A percentile compares a stretch with the other conserved stretches of the same genome.
These are phyloP conservation scores for Verticillium nubilum DNA, from an alignment of 2,329 filamentous ascomycete species.

Conservation along the genomic window DNA sequence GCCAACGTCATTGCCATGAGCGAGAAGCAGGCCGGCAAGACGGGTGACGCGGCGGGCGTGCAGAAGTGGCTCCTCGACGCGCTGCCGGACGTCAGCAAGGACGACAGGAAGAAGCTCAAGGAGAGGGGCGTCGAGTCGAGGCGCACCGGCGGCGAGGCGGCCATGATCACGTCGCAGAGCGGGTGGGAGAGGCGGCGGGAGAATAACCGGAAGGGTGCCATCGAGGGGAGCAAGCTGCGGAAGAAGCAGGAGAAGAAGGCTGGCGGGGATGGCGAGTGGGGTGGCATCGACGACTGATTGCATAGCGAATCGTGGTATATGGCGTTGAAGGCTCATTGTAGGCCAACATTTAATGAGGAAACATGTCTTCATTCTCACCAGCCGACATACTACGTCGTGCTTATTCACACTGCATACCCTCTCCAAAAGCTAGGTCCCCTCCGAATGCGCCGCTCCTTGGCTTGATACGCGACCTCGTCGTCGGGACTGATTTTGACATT, in stretches of 20 bases:
- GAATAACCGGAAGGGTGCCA: conserved; percentile 60
- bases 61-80: conserved; percentile 86
- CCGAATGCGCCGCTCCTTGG: neutral
- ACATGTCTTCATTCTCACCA: too few species aligned
- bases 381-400: too few species aligned
- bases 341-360: too few species aligned
- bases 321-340: too few species aligned
- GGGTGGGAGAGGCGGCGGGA: conserved; percentile 67
- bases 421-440: neutral
- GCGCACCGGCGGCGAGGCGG: conserved; percentile 34
- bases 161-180: conserved; percentile 78
- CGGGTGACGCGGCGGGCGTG: conserved; percentile 51
- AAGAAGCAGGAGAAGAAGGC: conserved; percentile 28
- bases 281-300: conserved; percentile 38
- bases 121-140: conserved; percentile 74
- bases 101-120: conserved; percentile 77
- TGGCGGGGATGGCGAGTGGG: conserved; percentile 36
- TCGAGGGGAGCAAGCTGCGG: conserved; percentile 54
- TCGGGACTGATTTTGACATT: neutral
- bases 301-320: neutral
- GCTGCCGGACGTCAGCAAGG: conserved; percentile 77
- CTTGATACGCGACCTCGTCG: neutral
- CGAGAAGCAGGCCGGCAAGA: conserved; percentile 62
- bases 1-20: conserved; percentile 87
- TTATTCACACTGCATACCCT: neutral